A percentile compares a stretch with the other conserved stretches of the same genome.
phyloP scores from a whole-genome alignment of 2,329 filamentous ascomycete genomes.

The Scedosporium minutisporum region DNA sequence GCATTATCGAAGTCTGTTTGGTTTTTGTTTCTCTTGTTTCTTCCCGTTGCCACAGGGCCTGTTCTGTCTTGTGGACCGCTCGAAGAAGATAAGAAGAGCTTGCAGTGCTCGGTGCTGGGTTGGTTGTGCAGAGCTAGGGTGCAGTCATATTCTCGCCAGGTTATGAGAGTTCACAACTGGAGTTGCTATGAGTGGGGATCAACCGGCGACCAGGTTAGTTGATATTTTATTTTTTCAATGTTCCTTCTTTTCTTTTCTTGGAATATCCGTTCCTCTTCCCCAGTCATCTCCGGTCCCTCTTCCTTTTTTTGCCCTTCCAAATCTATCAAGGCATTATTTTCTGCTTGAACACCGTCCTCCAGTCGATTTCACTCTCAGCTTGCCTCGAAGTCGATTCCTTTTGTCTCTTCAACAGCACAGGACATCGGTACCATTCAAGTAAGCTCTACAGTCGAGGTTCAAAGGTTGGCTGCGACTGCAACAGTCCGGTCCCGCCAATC shows the following conservation, averaged over 20 bases:
- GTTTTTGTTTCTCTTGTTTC: not conserved
- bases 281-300: not conserved
- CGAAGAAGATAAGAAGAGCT: too few species aligned
- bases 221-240: not conserved
- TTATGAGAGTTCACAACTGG: not conserved
- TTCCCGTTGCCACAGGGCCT: not conserved
- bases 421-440: too few species aligned
- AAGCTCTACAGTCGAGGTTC: too few species aligned
- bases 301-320: not conserved
- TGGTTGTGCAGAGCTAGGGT: too few species aligned
- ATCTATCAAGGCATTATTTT: too few species aligned
- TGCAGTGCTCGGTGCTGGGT: not conserved
- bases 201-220: constrained; percentile 4
- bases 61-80: not conserved
- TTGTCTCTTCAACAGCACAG: too few species aligned
- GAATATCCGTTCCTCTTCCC: not conserved
- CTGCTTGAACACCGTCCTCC: too few species aligned
- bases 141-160: not conserved
- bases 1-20: not conserved
- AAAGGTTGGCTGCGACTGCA: not conserved
- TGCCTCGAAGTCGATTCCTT: too few species aligned
- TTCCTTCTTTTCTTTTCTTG: constrained; percentile 8
- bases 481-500: not conserved
- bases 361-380: too few species aligned
- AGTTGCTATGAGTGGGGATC: constrained; percentile 7